These are phyloP conservation scores for Pseudopediastrum boryanum DNA, from an alignment of 139 green algal species.

Conservation along the genomic window DNA sequence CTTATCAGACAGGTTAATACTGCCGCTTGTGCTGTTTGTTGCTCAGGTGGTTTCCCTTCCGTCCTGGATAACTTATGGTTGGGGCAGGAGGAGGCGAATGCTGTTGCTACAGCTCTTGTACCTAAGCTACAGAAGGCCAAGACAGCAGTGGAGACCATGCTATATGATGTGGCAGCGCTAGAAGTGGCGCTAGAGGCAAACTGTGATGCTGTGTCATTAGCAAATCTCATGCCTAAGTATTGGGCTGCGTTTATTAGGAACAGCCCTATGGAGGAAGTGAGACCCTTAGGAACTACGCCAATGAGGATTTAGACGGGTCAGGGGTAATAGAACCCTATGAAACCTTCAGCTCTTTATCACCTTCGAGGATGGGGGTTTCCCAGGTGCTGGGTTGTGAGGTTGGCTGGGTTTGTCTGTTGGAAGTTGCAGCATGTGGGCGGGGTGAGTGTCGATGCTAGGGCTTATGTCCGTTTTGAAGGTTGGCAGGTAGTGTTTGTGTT, in stretches of 20 bases:
- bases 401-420: too few relatives aligned
- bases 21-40: not conserved
- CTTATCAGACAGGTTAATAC: too few relatives aligned
- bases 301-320: constrained; percentile 20
- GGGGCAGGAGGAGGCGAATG: constrained; percentile 72
- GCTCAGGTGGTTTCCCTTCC: constrained; percentile 60
- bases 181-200: constrained; percentile 62
- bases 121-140: constrained; percentile 83
- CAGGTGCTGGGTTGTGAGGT: too few relatives aligned
- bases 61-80: constrained; percentile 84
- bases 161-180: constrained; percentile 73
- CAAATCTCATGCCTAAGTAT: constrained; percentile 82
- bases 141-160: constrained; percentile 65
- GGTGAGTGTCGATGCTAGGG: too few relatives aligned
- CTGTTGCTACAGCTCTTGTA: constrained; percentile 66
- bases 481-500: too few relatives aligned
- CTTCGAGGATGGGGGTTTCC: too few relatives aligned
- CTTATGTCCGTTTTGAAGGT: too few relatives aligned
- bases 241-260: constrained; percentile 91
- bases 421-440: too few relatives aligned
- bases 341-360: too few relatives aligned
- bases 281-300: constrained; percentile 33
- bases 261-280: constrained; percentile 69
- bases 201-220: constrained; percentile 72
- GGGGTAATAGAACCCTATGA: too few relatives aligned